Percentiles rank a stretch among this genome's conserved stretches.
Conservation (phyloP, 148 eudicot genomes). For the Vaccinium corymbosum region DNA sequence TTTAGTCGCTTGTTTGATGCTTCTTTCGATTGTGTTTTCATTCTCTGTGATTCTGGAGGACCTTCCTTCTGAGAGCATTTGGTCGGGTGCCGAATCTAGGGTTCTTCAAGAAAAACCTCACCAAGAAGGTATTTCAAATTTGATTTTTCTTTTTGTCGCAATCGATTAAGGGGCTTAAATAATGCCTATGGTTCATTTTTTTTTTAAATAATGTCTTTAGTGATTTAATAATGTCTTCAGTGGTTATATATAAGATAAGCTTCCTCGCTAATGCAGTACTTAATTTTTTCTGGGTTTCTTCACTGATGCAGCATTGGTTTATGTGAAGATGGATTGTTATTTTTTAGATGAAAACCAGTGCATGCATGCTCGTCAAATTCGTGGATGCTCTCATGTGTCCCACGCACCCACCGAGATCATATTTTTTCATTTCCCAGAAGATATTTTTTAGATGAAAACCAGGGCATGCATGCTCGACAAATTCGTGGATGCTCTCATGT, state of each 20-base stretch:
- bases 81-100: conserved; percentile 36
- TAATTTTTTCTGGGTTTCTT: background rate
- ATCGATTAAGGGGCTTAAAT: too few relatives aligned
- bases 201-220: too few relatives aligned
- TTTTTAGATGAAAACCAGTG: background rate
- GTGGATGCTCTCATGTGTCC: background rate
- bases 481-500: background rate
- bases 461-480: background rate
- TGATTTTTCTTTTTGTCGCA: background rate
- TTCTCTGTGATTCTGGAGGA: conserved; percentile 29
- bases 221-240: too few relatives aligned
- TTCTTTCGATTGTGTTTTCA: conserved; percentile 37
- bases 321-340: too few relatives aligned
- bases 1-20: conserved; percentile 38
- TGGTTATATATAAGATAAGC: too few relatives aligned
- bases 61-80: conserved; percentile 20
- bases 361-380: background rate
- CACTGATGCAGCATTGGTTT: background rate
- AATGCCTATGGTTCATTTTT: too few relatives aligned
- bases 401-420: background rate
- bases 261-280: too few relatives aligned
- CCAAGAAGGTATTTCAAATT: conserved; percentile 18
- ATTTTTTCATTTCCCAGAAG: too few relatives aligned
- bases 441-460: background rate
- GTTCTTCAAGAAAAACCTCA: conserved; percentile 26